These are phyloP conservation scores for Trichoderma pleuroti DNA, from an alignment of 2,329 filamentous ascomycete species.

Conservation along the genomic window DNA sequence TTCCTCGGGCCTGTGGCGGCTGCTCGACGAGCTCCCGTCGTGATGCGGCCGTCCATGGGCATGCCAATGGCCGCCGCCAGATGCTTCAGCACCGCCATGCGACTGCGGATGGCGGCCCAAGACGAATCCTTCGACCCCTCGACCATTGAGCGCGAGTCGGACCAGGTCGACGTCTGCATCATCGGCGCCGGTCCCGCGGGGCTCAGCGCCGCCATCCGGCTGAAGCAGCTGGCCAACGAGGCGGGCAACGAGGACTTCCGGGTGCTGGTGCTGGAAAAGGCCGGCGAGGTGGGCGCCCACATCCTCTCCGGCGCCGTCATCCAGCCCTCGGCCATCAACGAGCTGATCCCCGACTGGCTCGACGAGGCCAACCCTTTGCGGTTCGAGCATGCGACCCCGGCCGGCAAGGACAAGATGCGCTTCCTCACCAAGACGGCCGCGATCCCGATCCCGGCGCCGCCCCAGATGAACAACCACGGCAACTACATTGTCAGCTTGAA, in stretches of 20 bases:
- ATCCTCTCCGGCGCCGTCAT: conserved; percentile 95
- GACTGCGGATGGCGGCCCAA: conserved; percentile 27
- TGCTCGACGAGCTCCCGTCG: conserved; percentile 22
- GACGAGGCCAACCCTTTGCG: conserved; percentile 81
- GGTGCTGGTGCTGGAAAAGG: conserved; percentile 89
- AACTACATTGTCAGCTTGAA: conserved; percentile 98
- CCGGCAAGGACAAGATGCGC: conserved; percentile 81
- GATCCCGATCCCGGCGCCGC: conserved; percentile 80
- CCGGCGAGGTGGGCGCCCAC: conserved; percentile 89
- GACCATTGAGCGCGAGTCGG: conserved; percentile 77
- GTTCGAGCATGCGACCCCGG: conserved; percentile 84
- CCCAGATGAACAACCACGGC: conserved; percentile 97
- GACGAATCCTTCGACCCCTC: conserved; percentile 63
- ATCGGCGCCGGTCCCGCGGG: conserved; percentile 94
- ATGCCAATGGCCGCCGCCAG: conserved; percentile 27
- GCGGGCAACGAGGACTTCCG: conserved; percentile 95
- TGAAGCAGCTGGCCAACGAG: conserved; percentile 94
- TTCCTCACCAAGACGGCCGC: conserved; percentile 81
- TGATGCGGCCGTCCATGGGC: conserved; percentile 23
- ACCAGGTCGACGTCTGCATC: conserved; percentile 95
- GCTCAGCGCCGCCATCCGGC: conserved; percentile 83
- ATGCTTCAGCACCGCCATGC: conserved; percentile 36
- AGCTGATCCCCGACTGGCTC: conserved; percentile 92
- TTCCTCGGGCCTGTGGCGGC: conserved; percentile 25
- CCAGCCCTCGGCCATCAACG: conserved; percentile 80